Evolutionary conservation across 108 stramenopile species (phyloP).

Genomic region (Nannochloropsis granulata): DNA sequence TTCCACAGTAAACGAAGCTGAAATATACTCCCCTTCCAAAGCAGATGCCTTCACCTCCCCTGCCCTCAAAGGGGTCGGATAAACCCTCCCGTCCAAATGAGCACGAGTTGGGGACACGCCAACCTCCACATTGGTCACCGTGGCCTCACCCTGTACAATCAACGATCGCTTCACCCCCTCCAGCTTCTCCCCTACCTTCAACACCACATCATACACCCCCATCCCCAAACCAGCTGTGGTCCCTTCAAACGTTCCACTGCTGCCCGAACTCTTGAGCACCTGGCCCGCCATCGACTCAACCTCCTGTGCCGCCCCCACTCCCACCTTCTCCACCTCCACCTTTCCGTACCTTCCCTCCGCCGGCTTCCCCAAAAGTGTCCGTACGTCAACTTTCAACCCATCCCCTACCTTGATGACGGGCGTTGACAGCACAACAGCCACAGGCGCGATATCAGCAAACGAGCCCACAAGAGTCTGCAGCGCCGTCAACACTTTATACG

Average conservation of each 20-base stretch:
- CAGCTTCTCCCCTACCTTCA: neutral
- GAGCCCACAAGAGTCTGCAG: neutral
- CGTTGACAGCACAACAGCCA: neutral
- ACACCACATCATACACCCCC: neutral
- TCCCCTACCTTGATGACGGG: neutral
- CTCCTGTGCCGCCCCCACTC: neutral
- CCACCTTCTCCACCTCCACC: neutral
- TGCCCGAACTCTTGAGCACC: neutral
- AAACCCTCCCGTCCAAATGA: neutral
- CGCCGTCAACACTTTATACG: neutral
- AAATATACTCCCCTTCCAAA: neutral
- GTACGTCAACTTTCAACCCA: neutral
- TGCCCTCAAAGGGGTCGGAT: neutral
- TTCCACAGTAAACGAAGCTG: neutral
- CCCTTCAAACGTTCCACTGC: neutral
- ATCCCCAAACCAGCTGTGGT: neutral
- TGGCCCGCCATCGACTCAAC: neutral
- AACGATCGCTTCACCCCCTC: neutral
- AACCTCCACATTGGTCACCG: neutral
- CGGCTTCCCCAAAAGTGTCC: neutral
- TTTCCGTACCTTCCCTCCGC: neutral
- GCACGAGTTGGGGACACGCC: neutral
- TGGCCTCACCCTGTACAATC: neutral
- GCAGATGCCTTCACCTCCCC: neutral
- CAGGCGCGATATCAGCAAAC: neutral